These are phyloP conservation scores for Abrus pulchellus DNA, from an alignment of 306 rosid genomes.

Conservation along the genomic window DNA sequence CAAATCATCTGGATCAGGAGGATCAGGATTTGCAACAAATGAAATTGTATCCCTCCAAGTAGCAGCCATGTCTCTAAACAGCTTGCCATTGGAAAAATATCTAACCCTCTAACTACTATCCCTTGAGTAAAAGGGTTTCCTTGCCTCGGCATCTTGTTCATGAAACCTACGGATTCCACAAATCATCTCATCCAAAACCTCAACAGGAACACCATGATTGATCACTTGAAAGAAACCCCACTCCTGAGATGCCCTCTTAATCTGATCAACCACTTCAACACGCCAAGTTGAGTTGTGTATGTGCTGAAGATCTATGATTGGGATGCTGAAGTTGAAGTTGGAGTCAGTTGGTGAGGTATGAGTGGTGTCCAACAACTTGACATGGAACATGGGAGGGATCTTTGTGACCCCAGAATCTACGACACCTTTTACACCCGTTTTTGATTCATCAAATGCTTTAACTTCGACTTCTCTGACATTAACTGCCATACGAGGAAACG, in stretches of 20 bases:
- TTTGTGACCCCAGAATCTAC: no score
- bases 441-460: conserved; percentile 48
- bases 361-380: no score
- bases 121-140: conserved; percentile 41
- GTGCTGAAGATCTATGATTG: conserved; percentile 53
- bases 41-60: conserved; percentile 44
- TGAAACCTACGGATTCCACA: conserved; percentile 54
- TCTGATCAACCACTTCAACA: conserved; percentile 25
- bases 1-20: conserved; percentile 30
- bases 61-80: conserved; percentile 36
- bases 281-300: not conserved
- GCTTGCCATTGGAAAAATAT: conserved; percentile 38
- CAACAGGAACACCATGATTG: conserved; percentile 52
- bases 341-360: no score
- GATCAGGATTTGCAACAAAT: conserved; percentile 33
- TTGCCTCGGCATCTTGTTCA: conserved; percentile 52
- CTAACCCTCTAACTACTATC: conserved; percentile 38
- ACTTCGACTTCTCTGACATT: conserved; percentile 44
- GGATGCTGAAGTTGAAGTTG: no score
- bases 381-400: no score
- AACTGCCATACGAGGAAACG: conserved; percentile 2
- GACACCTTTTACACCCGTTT: not conserved
- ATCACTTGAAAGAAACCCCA: conserved; percentile 63
- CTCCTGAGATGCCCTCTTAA: conserved; percentile 32
- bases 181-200: conserved; percentile 52